A percentile compares a stretch with the other conserved stretches of the same genome.
These are phyloP conservation scores for Lactifluus hygrophoroides DNA, from an alignment of 768 basidiomycete genomes.

Conservation along the genomic window DNA sequence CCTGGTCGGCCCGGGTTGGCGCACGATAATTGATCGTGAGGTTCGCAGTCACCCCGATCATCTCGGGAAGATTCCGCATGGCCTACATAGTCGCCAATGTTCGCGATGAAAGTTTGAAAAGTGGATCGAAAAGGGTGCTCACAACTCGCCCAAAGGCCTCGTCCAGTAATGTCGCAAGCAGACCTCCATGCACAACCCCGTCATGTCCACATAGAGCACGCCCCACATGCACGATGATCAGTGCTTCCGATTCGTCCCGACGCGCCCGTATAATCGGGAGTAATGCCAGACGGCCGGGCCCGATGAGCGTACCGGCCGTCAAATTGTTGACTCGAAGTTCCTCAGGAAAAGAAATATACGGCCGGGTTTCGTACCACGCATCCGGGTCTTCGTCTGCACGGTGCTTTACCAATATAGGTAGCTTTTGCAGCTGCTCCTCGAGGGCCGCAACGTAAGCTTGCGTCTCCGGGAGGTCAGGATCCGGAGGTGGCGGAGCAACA, in stretches of 20 bases:
- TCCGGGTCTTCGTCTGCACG: conserved; percentile 41
- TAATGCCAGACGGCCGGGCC: conserved; percentile 79
- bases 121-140: conserved; percentile 23
- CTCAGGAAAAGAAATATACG: conserved; percentile 61
- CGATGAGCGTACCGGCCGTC: conserved; percentile 76
- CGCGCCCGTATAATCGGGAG: conserved; percentile 66
- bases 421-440: conserved; percentile 58
- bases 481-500: conserved; percentile 61
- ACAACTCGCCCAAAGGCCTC: conserved; percentile 79
- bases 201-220: conserved; percentile 86
- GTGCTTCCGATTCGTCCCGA: conserved; percentile 66
- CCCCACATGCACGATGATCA: conserved; percentile 74
- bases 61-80: conserved; percentile 73
- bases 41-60: conserved; percentile 89
- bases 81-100: conserved; percentile 47
- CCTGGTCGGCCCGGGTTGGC: conserved; percentile 86
- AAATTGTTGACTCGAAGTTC: conserved; percentile 74
- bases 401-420: conserved; percentile 49
- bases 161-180: conserved; percentile 85
- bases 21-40: conserved; percentile 75
- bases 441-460: conserved; percentile 47
- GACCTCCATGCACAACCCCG: conserved; percentile 89
- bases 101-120: not conserved
- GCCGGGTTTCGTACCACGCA: conserved; percentile 73
- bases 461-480: conserved; percentile 51